Evolutionary conservation across 2,329 filamentous ascomycete species (phyloP).

Genomic region (Coniella lustricola): DNA sequence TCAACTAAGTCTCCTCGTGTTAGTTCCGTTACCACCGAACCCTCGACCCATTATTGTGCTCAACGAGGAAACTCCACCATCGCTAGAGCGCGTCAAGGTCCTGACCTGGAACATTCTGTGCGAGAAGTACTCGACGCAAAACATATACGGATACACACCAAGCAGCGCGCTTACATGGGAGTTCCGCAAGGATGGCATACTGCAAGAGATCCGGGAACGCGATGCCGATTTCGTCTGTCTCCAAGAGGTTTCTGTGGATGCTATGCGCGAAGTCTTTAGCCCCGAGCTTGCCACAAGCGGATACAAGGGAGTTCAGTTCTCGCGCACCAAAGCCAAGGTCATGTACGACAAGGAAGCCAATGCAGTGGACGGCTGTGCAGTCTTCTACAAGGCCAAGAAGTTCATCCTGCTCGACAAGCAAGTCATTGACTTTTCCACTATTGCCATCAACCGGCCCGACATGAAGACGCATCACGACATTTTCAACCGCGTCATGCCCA

Average conservation of each 20-base stretch:
- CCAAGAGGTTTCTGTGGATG: constrained; percentile 88
- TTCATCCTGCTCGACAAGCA: constrained; percentile 92
- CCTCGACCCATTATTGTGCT: constrained; percentile 75
- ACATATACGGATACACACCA: constrained; percentile 86
- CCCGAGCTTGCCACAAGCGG: constrained; percentile 78
- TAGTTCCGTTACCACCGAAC: constrained; percentile 70
- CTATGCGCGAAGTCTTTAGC: constrained; percentile 85
- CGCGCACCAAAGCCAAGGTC: constrained; percentile 81
- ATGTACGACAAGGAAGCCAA: constrained; percentile 87
- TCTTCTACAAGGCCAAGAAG: constrained; percentile 94
- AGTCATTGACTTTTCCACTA: constrained; percentile 82
- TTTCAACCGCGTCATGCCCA: constrained; percentile 97
- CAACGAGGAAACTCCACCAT: constrained; percentile 54
- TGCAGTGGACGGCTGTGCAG: constrained; percentile 90
- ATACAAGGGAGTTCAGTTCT: constrained; percentile 92
- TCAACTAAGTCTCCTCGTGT: neutral
- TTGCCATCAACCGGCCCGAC: constrained; percentile 88
- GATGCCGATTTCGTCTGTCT: constrained; percentile 87
- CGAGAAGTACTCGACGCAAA: constrained; percentile 80
- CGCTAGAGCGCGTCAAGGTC: constrained; percentile 68
- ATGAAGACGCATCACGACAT: constrained; percentile 98
- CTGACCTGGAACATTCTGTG: constrained; percentile 95
- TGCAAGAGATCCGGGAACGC: constrained; percentile 71
- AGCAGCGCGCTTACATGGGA: constrained; percentile 79
- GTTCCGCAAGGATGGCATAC: constrained; percentile 72